phyloP scores from a whole-genome alignment of 176 grass and related monocot genomes.

The Bonia amplexicaulis region DNA sequence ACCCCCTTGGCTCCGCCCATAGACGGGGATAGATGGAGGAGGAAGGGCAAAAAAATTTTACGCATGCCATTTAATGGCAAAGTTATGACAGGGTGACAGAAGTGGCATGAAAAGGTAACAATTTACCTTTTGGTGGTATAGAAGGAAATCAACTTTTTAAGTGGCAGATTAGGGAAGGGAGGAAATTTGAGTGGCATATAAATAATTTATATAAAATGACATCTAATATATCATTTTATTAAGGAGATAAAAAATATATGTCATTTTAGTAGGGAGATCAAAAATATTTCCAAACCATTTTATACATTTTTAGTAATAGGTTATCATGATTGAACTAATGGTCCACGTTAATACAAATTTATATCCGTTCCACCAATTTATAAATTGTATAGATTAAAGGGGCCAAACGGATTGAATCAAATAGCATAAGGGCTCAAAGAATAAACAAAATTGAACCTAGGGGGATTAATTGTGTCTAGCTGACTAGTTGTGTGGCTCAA shows the following conservation, averaged over 20 bases:
- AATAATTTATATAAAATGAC: no score
- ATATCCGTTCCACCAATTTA: not conserved
- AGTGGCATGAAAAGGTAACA: no score
- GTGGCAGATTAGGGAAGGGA: no score
- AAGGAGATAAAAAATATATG: not conserved
- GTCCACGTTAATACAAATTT: not conserved
- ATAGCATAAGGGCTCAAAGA: not conserved
- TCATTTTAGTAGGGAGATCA: not conserved
- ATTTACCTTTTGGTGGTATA: no score
- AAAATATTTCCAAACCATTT: not conserved
- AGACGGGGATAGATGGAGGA: no score
- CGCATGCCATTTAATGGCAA: no score
- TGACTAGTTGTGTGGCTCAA: not conserved
- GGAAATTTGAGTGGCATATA: no score
- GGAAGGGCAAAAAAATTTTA: no score
- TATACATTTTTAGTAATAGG: not conserved
- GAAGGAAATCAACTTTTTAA: no score
- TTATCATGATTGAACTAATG: not conserved
- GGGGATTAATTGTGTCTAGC: not conserved
- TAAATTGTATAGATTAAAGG: not conserved
- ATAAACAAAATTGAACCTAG: not conserved
- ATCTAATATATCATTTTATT: no score
- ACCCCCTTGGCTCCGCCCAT: no score
- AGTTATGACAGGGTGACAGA: no score
- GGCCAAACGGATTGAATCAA: not conserved